These are phyloP conservation scores for Colletotrichum godetiae DNA, from an alignment of 2,329 filamentous ascomycete genomes.

Conservation along the genomic window DNA sequence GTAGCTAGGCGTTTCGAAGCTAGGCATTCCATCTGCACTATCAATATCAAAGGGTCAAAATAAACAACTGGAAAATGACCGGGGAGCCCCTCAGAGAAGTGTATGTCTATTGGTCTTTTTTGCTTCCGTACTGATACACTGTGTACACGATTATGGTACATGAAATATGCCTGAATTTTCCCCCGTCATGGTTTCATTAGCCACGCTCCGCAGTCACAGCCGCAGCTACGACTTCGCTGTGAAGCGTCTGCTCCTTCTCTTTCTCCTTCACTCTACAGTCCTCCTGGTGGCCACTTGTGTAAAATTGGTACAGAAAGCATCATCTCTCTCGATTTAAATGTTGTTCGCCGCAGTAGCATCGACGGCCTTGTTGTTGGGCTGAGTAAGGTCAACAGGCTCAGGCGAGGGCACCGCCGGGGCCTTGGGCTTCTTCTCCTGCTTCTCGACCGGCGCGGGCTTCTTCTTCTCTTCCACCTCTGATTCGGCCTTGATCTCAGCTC, in stretches of 20 bases:
- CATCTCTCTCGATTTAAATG: constrained; percentile 3
- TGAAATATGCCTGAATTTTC: constrained; percentile 22
- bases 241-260: not conserved
- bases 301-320: too few relatives aligned
- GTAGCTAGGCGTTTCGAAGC: constrained; percentile 4
- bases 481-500: constrained; percentile 10
- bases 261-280: not conserved
- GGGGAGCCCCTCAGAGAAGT: constrained; percentile 13
- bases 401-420: constrained; percentile 19
- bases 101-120: constrained; percentile 27
- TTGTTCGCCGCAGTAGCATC: constrained; percentile 48
- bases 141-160: constrained; percentile 36
- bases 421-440: constrained; percentile 25
- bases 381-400: constrained; percentile 30
- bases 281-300: not conserved
- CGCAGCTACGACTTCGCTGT: not conserved
- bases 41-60: not conserved
- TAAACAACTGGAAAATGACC: not conserved
- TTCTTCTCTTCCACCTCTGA: constrained; percentile 19
- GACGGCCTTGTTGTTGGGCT: constrained; percentile 40
- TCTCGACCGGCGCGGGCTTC: constrained; percentile 32
- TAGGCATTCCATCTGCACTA: not conserved
- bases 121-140: constrained; percentile 28
- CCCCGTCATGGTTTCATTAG: constrained; percentile 34
- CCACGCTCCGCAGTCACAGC: not conserved